phyloP scores from a whole-genome alignment of 768 basidiomycete species.

The Trametes cinnabarina region DNA sequence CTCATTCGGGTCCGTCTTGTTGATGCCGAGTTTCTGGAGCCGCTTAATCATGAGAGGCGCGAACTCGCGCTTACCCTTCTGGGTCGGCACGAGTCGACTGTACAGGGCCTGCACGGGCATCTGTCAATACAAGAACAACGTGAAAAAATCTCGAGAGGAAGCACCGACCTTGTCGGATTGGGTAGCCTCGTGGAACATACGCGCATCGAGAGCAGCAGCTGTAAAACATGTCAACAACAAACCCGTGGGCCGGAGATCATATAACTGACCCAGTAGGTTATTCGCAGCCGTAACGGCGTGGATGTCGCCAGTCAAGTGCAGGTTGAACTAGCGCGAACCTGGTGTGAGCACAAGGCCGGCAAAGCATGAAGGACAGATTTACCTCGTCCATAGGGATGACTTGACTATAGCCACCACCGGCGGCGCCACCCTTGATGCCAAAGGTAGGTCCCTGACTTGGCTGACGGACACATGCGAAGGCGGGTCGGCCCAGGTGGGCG shows the following conservation, averaged over 20 bases:
- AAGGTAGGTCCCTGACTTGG: conserved; percentile 99
- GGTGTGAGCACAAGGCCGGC: not conserved
- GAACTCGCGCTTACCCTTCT: conserved; percentile 94
- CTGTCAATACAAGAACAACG: not conserved
- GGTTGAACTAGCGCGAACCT: conserved; percentile 73
- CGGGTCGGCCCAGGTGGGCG: conserved; percentile 87
- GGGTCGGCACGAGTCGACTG: conserved; percentile 84
- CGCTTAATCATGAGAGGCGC: conserved; percentile 96
- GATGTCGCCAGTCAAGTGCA: conserved; percentile 95
- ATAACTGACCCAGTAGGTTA: conserved; percentile 76
- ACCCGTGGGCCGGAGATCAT: not conserved
- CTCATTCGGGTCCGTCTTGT: conserved; percentile 89
- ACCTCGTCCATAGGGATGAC: conserved; percentile 99
- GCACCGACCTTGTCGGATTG: conserved; percentile 79
- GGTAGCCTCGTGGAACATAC: conserved; percentile 97
- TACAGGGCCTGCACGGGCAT: conserved; percentile 61
- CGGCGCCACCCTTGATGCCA: conserved; percentile 98
- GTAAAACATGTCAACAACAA: conserved; percentile 2
- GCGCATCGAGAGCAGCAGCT: conserved; percentile 95
- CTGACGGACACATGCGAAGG: conserved; percentile 96
- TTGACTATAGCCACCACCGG: conserved; percentile 97
- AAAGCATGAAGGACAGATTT: conserved; percentile 2
- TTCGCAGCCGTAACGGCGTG: conserved; percentile 98
- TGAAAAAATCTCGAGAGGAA: not conserved
- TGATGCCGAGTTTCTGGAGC: conserved; percentile 90